Conservation (phyloP, 768 basidiomycete species). For the Pisolithus marmoratus region DNA sequence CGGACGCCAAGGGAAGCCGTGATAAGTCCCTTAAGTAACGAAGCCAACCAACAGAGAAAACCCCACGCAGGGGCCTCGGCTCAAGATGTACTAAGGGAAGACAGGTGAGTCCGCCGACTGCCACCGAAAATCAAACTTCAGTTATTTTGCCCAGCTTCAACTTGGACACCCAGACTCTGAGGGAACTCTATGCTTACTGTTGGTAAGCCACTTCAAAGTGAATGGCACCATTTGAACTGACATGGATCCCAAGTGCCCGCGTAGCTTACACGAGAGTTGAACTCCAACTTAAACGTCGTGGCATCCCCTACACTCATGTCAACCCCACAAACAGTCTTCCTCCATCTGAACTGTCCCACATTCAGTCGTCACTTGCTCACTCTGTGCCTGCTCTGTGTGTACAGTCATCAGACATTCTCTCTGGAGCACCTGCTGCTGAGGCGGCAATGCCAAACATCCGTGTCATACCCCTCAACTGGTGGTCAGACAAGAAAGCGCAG, state of each 20-base stretch:
- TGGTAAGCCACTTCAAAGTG: slow-evolving; percentile 44
- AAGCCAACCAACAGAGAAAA: slow-evolving; percentile 27
- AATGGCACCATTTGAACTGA: background rate
- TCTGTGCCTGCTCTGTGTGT: slow-evolving; percentile 83
- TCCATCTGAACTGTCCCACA: slow-evolving; percentile 43
- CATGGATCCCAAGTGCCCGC: slow-evolving; percentile 53
- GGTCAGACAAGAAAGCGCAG: slow-evolving; percentile 74
- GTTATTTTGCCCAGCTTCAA: slow-evolving; percentile 38
- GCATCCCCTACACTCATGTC: slow-evolving; percentile 73
- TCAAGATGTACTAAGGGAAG: slow-evolving; percentile 17
- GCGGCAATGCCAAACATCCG: slow-evolving; percentile 91
- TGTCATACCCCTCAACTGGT: slow-evolving; percentile 87
- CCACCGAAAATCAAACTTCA: background rate
- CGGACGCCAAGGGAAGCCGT: slow-evolving; percentile 7
- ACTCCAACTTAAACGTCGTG: slow-evolving; percentile 75
- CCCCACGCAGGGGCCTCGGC: slow-evolving; percentile 10
- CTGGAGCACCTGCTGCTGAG: slow-evolving; percentile 80
- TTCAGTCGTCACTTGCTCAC: slow-evolving; percentile 68
- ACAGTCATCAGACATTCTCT: slow-evolving; percentile 72
- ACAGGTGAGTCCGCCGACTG: slow-evolving; percentile 19
- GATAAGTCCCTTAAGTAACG: slow-evolving; percentile 7
- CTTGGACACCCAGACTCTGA: slow-evolving; percentile 64
- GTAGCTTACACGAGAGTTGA: slow-evolving; percentile 90
- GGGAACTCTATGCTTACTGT: slow-evolving; percentile 83
- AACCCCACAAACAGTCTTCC: slow-evolving; percentile 45